These are phyloP conservation scores for Phlyctochytrium arcticum DNA, from an alignment of 192 early-diverging fungal species.

Conservation along the genomic window DNA sequence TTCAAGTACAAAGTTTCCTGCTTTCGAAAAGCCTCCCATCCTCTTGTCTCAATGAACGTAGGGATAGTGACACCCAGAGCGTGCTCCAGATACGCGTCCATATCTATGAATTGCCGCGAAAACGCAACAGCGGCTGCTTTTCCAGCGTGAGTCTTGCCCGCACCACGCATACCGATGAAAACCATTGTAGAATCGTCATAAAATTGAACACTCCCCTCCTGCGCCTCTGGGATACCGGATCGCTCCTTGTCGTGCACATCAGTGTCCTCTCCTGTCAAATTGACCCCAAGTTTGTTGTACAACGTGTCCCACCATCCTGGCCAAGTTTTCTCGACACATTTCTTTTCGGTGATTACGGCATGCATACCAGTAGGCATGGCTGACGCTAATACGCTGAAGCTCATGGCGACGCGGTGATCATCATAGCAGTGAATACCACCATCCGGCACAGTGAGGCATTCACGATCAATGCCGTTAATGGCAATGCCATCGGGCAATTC, in stretches of 20 bases:
- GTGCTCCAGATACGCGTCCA: conserved; percentile 78
- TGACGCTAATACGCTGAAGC: conserved; percentile 80
- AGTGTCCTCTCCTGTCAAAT: conserved; percentile 45
- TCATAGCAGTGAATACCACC: conserved; percentile 89
- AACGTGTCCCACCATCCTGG: conserved; percentile 98
- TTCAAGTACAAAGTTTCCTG: conserved; percentile 70
- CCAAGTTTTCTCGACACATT: conserved; percentile 99
- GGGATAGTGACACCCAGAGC: conserved; percentile 69
- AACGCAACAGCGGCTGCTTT: conserved; percentile 64
- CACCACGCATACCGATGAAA: conserved; percentile 98
- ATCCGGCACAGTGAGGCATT: conserved; percentile 53
- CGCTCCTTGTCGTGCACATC: not conserved
- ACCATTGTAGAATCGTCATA: conserved; percentile 62
- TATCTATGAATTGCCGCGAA: conserved; percentile 76
- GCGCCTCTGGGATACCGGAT: not conserved
- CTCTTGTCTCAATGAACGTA: conserved; percentile 68
- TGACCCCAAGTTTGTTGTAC: conserved; percentile 70
- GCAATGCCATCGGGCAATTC: conserved; percentile 91
- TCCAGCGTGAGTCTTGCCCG: conserved; percentile 89
- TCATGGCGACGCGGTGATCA: conserved; percentile 98
- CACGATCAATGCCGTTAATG: conserved; percentile 60
- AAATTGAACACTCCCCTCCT: not conserved
- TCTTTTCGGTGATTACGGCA: conserved; percentile 74
- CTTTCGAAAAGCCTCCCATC: conserved; percentile 85
- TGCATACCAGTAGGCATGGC: conserved; percentile 58